These are phyloP conservation scores for Spizellomyces sp. DNA, from an alignment of 192 early-diverging fungal genomes.

Conservation along the genomic window DNA sequence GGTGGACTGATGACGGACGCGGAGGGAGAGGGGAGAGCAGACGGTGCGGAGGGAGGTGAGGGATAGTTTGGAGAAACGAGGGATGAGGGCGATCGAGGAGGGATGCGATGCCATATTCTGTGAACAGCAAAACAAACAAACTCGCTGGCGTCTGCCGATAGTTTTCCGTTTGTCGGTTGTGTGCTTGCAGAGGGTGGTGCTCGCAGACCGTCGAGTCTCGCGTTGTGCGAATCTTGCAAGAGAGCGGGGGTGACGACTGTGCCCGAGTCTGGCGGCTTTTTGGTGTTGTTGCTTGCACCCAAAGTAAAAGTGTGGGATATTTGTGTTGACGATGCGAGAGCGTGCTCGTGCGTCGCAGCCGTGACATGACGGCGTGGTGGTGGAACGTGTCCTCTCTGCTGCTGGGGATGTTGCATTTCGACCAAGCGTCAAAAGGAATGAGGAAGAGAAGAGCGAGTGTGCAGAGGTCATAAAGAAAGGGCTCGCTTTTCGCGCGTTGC, in stretches of 20 bases:
- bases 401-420: no score
- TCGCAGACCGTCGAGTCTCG: slow-evolving; percentile 6
- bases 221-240: not conserved
- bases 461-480: not conserved
- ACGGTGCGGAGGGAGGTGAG: not conserved
- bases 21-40: slow-evolving; percentile 10
- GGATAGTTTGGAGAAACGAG: slow-evolving; percentile 1
- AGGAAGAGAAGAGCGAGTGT: no score
- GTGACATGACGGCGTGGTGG: no score
- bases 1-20: slow-evolving; percentile 23
- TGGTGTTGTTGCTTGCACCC: no score
- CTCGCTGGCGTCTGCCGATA: slow-evolving; percentile 37
- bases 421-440: no score
- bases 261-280: slow-evolving; percentile 21
- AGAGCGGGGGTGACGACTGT: slow-evolving; percentile 18
- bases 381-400: no score
- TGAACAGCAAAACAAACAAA: slow-evolving; percentile 45
- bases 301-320: no score
- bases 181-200: slow-evolving; percentile 1
- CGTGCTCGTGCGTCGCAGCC: no score
- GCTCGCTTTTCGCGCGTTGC: not conserved
- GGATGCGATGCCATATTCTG: slow-evolving; percentile 37
- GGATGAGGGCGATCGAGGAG: slow-evolving; percentile 7
- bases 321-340: no score
- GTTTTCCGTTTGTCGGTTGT: slow-evolving; percentile 4